Evolutionary conservation across 345 rosid genomes (phyloP).

Genomic region (Reutealis trisperma): DNA sequence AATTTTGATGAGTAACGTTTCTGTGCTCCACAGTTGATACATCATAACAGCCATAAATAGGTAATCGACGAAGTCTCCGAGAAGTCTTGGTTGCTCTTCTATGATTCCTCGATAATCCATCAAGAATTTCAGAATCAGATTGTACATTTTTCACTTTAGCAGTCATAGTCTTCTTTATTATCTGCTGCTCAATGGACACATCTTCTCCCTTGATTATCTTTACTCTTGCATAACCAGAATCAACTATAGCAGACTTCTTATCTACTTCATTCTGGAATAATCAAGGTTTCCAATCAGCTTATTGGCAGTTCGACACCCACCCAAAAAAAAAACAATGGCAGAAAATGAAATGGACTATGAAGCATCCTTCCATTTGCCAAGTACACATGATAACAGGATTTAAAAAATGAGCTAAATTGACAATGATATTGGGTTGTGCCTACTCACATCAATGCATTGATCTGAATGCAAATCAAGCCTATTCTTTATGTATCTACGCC

Average conservation of each 20-base stretch:
- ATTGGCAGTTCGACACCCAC: too few species aligned
- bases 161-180: conserved; percentile 34
- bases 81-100: conserved; percentile 28
- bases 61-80: conserved; percentile 20
- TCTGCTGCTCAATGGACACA: conserved; percentile 32
- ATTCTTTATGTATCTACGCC: conserved; percentile 31
- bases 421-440: neutral
- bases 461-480: conserved; percentile 40
- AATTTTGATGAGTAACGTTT: conserved; percentile 28
- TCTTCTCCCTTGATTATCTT: conserved; percentile 32
- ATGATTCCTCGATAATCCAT: conserved; percentile 20
- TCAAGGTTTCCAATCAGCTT: conserved; percentile 11
- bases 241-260: conserved; percentile 4
- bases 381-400: too few species aligned
- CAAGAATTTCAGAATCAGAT: conserved; percentile 29
- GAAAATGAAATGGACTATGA: neutral
- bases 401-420: neutral
- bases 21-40: conserved; percentile 20
- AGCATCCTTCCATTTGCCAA: neutral
- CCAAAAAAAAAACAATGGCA: neutral
- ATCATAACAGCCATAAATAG: conserved; percentile 35
- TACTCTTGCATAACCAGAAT: conserved; percentile 20
- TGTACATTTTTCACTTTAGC: conserved; percentile 33
- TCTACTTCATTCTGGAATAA: conserved; percentile 35
- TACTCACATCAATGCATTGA: conserved; percentile 46